phyloP scores from a whole-genome alignment of 176 grass and related monocot genomes.

The Aegilops sharonensis region DNA sequence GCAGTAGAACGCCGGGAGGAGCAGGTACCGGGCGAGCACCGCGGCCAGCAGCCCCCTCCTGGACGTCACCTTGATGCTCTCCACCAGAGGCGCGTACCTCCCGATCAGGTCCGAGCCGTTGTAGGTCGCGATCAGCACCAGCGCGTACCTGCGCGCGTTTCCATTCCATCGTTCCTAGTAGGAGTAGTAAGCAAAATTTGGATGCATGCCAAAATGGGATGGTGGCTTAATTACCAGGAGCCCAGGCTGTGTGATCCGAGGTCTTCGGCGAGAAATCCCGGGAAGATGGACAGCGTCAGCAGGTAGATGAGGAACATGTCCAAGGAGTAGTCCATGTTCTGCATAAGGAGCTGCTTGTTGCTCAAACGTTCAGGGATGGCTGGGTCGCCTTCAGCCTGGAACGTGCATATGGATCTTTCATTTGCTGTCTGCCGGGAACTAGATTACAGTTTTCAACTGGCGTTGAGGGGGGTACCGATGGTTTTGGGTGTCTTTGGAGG shows the following conservation, averaged over 20 bases:
- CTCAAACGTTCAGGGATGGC: conserved; percentile 37
- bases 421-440: not conserved
- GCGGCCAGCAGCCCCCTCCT: conserved; percentile 37
- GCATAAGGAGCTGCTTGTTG: conserved; percentile 48
- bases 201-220: not conserved
- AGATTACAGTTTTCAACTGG: not conserved
- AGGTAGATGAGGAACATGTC: conserved; percentile 56
- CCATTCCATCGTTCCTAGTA: too few species aligned
- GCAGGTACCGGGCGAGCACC: conserved; percentile 42
- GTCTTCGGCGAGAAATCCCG: conserved; percentile 77
- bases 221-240: conserved; percentile 47
- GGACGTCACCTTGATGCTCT: conserved; percentile 46
- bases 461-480: not conserved
- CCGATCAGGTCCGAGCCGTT: conserved; percentile 61
- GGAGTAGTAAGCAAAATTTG: not conserved
- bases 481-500: conserved; percentile 13
- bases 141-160: conserved; percentile 44
- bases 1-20: conserved; percentile 74
- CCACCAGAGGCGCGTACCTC: conserved; percentile 52
- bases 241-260: conserved; percentile 60
- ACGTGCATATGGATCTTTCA: not conserved
- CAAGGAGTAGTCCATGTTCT: conserved; percentile 56
- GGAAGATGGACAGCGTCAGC: conserved; percentile 69
- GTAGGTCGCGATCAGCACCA: conserved; percentile 63
- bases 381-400: conserved; percentile 48